Conservation (phyloP, 345 rosid species). For the Aegle marmelos region DNA sequence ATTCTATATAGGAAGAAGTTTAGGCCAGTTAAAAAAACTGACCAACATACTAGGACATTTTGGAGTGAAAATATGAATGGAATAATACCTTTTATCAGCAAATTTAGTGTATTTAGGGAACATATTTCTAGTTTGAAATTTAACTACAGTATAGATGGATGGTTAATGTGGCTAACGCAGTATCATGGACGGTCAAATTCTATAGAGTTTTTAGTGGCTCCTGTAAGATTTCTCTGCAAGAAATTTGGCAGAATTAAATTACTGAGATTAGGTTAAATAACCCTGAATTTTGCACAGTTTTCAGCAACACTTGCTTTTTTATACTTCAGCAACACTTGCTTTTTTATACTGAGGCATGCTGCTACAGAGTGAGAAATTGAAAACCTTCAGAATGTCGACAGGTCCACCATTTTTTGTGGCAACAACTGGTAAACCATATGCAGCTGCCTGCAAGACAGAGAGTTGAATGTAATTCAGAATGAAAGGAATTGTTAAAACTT, state of each 20-base stretch:
- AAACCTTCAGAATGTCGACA: conserved; percentile 57
- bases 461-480: neutral
- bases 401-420: conserved; percentile 78
- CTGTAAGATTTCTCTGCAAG: neutral
- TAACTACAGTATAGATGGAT: neutral
- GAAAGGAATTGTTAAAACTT: neutral
- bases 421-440: conserved; percentile 66
- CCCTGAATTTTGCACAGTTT: neutral
- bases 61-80: neutral
- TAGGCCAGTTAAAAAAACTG: neutral
- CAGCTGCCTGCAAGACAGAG: conserved; percentile 51
- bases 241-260: neutral
- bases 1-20: neutral
- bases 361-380: neutral
- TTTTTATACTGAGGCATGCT: neutral
- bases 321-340: neutral
- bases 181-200: neutral
- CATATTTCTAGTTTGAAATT: neutral
- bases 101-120: neutral
- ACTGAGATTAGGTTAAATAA: neutral
- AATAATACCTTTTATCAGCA: neutral
- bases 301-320: neutral
- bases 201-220: neutral
- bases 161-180: neutral
- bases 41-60: neutral